Evolutionary conservation across 116 monocot genomes (phyloP), one percentile per base, ranked within the genome.

Genomic region (Iris pallida): DNA sequence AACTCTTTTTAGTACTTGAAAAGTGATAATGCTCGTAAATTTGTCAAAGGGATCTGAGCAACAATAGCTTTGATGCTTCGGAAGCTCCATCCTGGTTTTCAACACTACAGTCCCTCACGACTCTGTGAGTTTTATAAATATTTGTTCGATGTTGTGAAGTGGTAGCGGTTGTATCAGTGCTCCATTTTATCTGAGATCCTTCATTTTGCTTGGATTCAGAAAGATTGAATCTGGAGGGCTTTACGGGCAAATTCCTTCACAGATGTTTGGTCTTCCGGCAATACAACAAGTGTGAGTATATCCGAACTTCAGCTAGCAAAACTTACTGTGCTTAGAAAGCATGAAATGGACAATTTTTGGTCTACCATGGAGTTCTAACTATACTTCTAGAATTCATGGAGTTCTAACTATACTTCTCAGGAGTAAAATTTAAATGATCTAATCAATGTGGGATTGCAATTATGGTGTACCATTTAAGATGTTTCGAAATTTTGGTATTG

Each of bases 61-160:
- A 83, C 56, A 83, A 83, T 57, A 71, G 48, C 54, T 83, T 83
- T 63, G 63, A 63, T 6, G 44, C 53, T 17, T 67, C 67, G 18
- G 63, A 79, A 58, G 61, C 46, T 79, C 83, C 42, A 46, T 30
- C 59, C 13, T 83, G 83, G 83, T 63, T 83, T 68, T 71, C 83
- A 8, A 46, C 66, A 16, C 15, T 79, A 9, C 2, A 44, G 63
- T 42, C n/a, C 16, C 40, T 83, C 42, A 66, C 41, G 42, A 42
- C 66, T 68, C 64, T 83, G 83, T 83, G 56, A 78, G 78, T 67
- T 54, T 56, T 47, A 5, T 8, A 53, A 30, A 30, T 30, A 30
- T 30, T 30, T 30, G 30, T 30, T 30, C 30, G 30, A 30, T 30
- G 3, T 20, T 18, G n/a, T 13, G 13, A 61, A 4, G 10, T 20